Evolutionary conservation across 129 eudicot genomes (phyloP).

Genomic region (Daucus carota): DNA sequence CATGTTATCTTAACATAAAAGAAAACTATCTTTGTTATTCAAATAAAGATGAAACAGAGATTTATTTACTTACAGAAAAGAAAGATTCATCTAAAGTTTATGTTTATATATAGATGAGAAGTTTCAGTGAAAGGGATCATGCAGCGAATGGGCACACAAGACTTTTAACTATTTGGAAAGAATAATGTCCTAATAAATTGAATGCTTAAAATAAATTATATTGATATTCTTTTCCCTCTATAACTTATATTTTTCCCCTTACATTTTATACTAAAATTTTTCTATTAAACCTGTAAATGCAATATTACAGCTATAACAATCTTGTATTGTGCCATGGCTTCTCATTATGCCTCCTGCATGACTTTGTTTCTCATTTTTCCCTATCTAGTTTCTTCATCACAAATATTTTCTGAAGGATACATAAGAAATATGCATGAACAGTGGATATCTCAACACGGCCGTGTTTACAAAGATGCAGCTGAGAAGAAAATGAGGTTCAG

Average conservation of each 20-base stretch:
- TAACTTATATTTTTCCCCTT: background rate
- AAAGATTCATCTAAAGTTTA: background rate
- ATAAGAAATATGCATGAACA: background rate
- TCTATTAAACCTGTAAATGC: background rate
- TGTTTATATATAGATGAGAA: background rate
- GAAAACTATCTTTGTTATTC: background rate
- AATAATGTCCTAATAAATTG: background rate
- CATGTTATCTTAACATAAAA: background rate
- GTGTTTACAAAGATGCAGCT: background rate
- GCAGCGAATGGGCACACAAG: background rate
- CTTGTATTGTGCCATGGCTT: background rate
- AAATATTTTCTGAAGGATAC: background rate
- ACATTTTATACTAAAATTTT: background rate
- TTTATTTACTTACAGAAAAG: background rate
- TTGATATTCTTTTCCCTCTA: background rate
- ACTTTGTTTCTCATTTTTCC: background rate
- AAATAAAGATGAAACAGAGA: background rate
- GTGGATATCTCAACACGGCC: background rate
- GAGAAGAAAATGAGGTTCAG: slow-evolving; percentile 25
- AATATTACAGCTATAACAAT: background rate
- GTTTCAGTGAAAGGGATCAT: background rate
- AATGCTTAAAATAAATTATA: background rate
- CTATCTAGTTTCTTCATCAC: background rate
- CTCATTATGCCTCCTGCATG: background rate
- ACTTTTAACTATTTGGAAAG: background rate